phyloP scores from a whole-genome alignment of 2,329 filamentous ascomycete species.

The Cordyceps pruinosa region DNA sequence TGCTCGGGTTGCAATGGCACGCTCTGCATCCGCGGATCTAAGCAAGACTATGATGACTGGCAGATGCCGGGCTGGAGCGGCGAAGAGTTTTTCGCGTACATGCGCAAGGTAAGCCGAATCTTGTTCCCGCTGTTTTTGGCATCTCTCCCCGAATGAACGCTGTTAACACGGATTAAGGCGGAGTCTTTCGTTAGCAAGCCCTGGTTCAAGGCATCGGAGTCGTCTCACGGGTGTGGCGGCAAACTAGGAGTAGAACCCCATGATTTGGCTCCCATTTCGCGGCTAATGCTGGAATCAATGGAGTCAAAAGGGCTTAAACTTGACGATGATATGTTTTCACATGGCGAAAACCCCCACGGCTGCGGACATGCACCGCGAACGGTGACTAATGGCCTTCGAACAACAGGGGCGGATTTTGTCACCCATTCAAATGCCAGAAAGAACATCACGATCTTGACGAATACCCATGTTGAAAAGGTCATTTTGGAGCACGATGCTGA shows the following conservation, averaged over 20 bases:
- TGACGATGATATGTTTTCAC: conserved; percentile 53
- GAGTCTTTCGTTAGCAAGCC: conserved; percentile 52
- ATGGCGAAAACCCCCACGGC: conserved; percentile 42
- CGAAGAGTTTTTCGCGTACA: conserved; percentile 49
- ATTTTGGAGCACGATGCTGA: conserved; percentile 32
- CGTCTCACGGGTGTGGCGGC: conserved; percentile 44
- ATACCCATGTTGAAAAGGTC: conserved; percentile 46
- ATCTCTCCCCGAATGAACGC: background rate
- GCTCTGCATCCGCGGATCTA: conserved; percentile 40
- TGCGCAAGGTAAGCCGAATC: conserved; percentile 39
- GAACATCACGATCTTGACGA: conserved; percentile 42
- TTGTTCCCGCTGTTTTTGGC: background rate
- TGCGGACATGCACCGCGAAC: conserved; percentile 50
- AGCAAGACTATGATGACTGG: conserved; percentile 50
- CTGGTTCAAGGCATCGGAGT: conserved; percentile 45
- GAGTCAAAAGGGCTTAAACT: conserved; percentile 46
- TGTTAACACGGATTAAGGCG: conserved; percentile 25
- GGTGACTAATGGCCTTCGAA: conserved; percentile 44
- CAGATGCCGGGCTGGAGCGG: conserved; percentile 47
- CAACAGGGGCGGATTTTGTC: conserved; percentile 47
- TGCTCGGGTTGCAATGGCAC: conserved; percentile 44
- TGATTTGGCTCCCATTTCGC: conserved; percentile 51
- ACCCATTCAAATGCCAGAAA: conserved; percentile 28
- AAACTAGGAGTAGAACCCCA: conserved; percentile 50
- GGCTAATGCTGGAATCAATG: conserved; percentile 48